Conservation (phyloP, 2,329 filamentous ascomycete genomes). For the Penicillium aurantiogriseum region DNA sequence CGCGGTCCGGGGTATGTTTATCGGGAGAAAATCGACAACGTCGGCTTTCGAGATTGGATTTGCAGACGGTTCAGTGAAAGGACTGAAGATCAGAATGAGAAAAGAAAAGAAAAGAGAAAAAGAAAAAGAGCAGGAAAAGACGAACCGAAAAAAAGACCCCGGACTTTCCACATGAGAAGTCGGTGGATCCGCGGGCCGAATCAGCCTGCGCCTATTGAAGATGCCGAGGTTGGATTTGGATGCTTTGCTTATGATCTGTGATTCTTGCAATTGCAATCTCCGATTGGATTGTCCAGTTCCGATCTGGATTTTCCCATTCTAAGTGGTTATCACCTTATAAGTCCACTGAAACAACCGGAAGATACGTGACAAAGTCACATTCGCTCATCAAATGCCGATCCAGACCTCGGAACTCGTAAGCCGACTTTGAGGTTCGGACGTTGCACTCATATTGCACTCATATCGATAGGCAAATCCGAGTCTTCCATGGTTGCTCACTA, state of each 20-base stretch:
- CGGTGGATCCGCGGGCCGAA: conserved; percentile 33
- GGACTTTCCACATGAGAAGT: conserved; percentile 31
- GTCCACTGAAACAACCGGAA: not conserved
- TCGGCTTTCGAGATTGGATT: not conserved
- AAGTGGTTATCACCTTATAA: not conserved
- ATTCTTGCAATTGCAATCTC: not conserved
- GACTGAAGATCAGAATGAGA: not conserved
- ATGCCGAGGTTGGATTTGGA: conserved; percentile 31
- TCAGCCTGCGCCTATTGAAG: conserved; percentile 21
- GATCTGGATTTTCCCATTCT: not conserved
- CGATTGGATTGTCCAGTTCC: not conserved
- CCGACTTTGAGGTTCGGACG: conserved; percentile 9
- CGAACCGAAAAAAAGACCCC: conserved; percentile 11
- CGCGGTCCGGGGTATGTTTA: conserved; percentile 14
- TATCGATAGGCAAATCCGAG: not conserved
- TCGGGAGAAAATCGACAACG: not conserved
- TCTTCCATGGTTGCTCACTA: not conserved
- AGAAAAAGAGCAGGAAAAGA: conserved; percentile 2
- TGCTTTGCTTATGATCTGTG: not conserved
- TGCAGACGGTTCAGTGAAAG: not conserved
- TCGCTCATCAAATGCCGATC: conserved; percentile 19
- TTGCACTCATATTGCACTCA: not conserved
- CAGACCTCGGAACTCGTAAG: conserved; percentile 26
- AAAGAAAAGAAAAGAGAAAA: not conserved
- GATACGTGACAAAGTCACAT: conserved; percentile 4